These are phyloP conservation scores for Zostera marina DNA, from an alignment of 116 monocot genomes.

Conservation along the genomic window DNA sequence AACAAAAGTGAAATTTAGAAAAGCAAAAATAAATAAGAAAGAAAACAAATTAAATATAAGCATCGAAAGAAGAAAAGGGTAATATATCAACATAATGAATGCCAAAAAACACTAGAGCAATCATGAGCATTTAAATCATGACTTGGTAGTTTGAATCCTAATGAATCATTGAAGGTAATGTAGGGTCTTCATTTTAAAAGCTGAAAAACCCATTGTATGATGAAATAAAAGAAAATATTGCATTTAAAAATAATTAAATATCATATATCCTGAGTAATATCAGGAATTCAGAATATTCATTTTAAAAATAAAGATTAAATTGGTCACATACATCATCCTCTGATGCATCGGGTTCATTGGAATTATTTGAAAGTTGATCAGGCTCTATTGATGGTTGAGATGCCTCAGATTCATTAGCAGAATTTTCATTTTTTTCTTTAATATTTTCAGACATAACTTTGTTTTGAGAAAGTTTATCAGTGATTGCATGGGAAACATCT, in stretches of 20 bases:
- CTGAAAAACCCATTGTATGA: no score
- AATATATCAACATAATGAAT: not conserved
- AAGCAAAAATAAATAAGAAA: not conserved
- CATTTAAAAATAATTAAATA: not conserved
- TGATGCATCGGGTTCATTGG: conserved; percentile 23
- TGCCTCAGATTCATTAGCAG: conserved; percentile 4
- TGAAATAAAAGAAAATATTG: no score
- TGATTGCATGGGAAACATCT: not conserved
- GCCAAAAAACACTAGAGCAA: not conserved
- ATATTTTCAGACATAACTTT: not conserved
- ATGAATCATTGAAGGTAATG: not conserved
- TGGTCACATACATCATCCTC: conserved; percentile 51
- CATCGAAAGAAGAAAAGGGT: not conserved
- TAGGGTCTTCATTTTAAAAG: no score
- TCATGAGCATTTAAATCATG: not conserved
- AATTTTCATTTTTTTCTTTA: conserved; percentile 13
- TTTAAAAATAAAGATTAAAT: not conserved
- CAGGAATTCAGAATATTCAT: not conserved
- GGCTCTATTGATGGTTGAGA: conserved; percentile 5
- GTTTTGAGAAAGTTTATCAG: conserved; percentile 11
- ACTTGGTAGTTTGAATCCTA: not conserved
- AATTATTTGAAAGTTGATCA: conserved; percentile 8
- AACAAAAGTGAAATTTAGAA: not conserved
- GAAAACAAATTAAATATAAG: not conserved
- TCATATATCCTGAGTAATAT: not conserved